These are phyloP conservation scores for Hirsutella rhossiliensis DNA, from an alignment of 2,329 filamentous ascomycete species.

Conservation along the genomic window DNA sequence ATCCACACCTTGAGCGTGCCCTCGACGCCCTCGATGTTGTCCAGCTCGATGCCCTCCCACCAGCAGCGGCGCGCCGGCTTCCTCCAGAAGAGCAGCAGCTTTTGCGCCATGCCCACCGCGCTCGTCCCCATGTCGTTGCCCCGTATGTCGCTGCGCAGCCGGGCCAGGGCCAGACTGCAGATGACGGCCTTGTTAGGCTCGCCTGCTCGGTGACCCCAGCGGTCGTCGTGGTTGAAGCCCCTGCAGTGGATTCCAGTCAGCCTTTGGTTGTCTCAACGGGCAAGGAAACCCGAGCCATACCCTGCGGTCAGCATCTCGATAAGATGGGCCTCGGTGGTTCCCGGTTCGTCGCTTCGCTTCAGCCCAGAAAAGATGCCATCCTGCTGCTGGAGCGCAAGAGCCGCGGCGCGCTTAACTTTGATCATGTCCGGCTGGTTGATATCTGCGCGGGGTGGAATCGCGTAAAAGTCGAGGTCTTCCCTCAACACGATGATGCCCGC, in stretches of 20 bases:
- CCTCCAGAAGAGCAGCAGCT: constrained; percentile 92
- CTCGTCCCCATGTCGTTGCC: constrained; percentile 64
- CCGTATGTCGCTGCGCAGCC: constrained; percentile 83
- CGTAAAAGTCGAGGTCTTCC: constrained; percentile 96
- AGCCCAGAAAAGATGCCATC: constrained; percentile 93
- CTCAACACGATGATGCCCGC: constrained; percentile 94
- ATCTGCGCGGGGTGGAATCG: constrained; percentile 74
- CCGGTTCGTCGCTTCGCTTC: constrained; percentile 87
- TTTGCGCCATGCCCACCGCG: constrained; percentile 95
- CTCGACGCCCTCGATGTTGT: constrained; percentile 79
- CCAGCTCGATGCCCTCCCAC: constrained; percentile 96
- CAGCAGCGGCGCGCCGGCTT: constrained; percentile 94
- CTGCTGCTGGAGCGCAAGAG: constrained; percentile 73
- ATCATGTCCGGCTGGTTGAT: constrained; percentile 89
- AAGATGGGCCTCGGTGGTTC: constrained; percentile 92
- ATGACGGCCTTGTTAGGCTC: constrained; percentile 98
- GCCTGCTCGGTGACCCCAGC: constrained; percentile 91
- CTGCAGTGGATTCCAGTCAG: constrained; percentile 31
- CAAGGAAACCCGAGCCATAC: constrained; percentile 39
- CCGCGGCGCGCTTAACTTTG: constrained; percentile 86
- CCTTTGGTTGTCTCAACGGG: not conserved
- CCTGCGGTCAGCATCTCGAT: constrained; percentile 99
- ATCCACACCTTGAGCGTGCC: constrained; percentile 98
- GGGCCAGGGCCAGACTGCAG: constrained; percentile 86
- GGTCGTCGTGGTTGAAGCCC: constrained; percentile 91